Evolutionary conservation across 1,284 basidiomycete species (phyloP), one percentile per base, ranked within the genome.

Genomic region (Salmacisia buchloeana): DNA sequence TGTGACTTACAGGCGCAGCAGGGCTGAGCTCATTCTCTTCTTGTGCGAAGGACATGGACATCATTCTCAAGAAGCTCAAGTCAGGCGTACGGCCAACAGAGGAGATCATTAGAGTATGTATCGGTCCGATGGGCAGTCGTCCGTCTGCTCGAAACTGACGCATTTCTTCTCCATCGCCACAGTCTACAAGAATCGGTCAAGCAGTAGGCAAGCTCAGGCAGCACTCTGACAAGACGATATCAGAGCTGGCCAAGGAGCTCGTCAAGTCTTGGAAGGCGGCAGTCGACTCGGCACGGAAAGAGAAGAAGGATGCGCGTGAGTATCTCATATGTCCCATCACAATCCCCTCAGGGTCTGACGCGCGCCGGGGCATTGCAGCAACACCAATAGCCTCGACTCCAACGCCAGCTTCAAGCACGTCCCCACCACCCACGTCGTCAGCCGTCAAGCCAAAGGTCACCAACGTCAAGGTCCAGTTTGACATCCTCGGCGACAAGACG

Each of bases 131-230:
- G 54, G 27, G 13, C 29, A 2, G n/a, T 36, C 31, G n/a, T 31
- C 25, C 9, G 45, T n/a, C 15, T 21, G 45, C 45, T n/a, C 18
- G n/a, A 12, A 27, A 25, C 45, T 21, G 12, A 46, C 21, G 9
- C 45, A 12, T n/a, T 27, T 27, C 15, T 13, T 1, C 36, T 18
- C 9, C 34, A 36, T 41, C 45, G 41, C 21, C 12, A 39, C 70
- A 76, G 64, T 65, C 68, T 12, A 72, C 71, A 33, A 78, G 91
- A 82, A 91, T 90, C 3, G 94, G 94, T 64, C 83, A 96, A 12
- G 90, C 92, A 0, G 90, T 97, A 2, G 93, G 92, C 58, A 97
- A 96, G 82, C 83, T 97, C 29, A 86, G 94, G 52, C 84, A 85
- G 33, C 86, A 92, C 78, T 81, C 85, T 0, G 84, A 86, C 21